Evolutionary conservation across 2,329 filamentous ascomycete genomes (phyloP), one percentile per base, ranked within the genome.

Genomic region (Ascomycota sp.): DNA sequence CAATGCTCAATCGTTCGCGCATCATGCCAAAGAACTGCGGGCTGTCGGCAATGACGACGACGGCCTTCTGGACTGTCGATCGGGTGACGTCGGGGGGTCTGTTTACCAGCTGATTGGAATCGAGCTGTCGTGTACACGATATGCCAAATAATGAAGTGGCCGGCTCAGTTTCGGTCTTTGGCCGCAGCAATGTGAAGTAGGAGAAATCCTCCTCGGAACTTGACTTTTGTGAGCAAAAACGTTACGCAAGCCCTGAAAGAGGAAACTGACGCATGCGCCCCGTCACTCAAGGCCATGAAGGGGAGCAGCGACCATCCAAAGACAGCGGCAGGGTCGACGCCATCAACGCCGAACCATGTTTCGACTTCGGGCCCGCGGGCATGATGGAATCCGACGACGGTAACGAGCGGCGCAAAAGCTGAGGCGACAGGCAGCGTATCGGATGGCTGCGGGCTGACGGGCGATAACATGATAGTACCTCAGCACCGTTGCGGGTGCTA

Each of bases 221-320:
- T 44, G 32, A 7, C 20, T 12, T 22, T 23, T 32, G 34, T 43
- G 31, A 42, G 40, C 33, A 33, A 10, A 24, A 4, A 4, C 11
- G 13, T 17, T 7, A 19, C 8, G n/a, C 10, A 25, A 15, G 5
- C 17, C 17, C 5, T 15, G 12, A 21, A 8, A 23, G 20, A 17
- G 25, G 5, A 1, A 25, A 62, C 75, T 57, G 63, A 89, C 74
- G 83, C 74, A 61, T 98, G 89, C 31, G 89, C 89, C 31, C 89
- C 89, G 50, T 98, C 89, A 33, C 81, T 89, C 45, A 98, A 57
- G 19, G 89, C 89, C 81, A 95, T 94, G 52, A 98, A 98, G 0
- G 89, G 85, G 36, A 98, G 62, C 40, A 94, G 54, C 20, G 74
- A 66, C 89, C 89, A 98, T 47, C 89, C 81, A 55, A 91, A 86